Conservation (phyloP, 2,329 filamentous ascomycete genomes). For the Colletotrichum sojae region DNA sequence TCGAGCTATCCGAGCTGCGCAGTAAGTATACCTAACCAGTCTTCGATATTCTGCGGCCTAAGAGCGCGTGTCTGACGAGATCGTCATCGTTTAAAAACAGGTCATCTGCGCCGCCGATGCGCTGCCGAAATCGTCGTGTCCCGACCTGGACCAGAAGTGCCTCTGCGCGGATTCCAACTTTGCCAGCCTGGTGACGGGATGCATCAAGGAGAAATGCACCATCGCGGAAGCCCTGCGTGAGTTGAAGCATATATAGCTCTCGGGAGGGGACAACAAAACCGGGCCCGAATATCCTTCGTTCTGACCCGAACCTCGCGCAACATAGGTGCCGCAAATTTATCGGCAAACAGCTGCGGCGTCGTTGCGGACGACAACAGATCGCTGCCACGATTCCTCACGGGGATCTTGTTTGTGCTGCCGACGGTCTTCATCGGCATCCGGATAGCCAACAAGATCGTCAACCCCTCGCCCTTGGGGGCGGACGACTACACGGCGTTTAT, state of each 20-base stretch:
- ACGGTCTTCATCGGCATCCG: slow-evolving; percentile 1
- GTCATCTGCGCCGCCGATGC: not conserved
- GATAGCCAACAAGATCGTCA: not conserved
- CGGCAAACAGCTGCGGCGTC: not conserved
- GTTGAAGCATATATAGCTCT: not conserved
- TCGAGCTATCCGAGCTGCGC: slow-evolving; percentile 2
- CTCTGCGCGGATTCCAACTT: slow-evolving; percentile 5
- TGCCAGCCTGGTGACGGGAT: not conserved
- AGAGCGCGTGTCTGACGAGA: no score
- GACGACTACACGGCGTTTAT: slow-evolving; percentile 8
- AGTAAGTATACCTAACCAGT: not conserved
- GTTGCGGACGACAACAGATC: not conserved
- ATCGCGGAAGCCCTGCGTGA: not conserved
- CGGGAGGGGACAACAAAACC: no score
- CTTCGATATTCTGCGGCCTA: not conserved
- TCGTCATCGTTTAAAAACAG: not conserved
- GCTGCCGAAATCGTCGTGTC: not conserved
- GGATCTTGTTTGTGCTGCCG: slow-evolving; percentile 1
- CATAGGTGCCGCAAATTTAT: not conserved
- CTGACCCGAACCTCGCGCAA: not conserved
- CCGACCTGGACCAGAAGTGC: not conserved
- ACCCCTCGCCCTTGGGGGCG: not conserved
- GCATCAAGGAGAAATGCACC: slow-evolving; percentile 2
- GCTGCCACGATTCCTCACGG: slow-evolving; percentile 1
- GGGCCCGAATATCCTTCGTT: not conserved